Percentiles rank a stretch among this genome's conserved stretches.
Conservation (phyloP, 2,329 filamentous ascomycete genomes). For the Sarocladium strictum region DNA sequence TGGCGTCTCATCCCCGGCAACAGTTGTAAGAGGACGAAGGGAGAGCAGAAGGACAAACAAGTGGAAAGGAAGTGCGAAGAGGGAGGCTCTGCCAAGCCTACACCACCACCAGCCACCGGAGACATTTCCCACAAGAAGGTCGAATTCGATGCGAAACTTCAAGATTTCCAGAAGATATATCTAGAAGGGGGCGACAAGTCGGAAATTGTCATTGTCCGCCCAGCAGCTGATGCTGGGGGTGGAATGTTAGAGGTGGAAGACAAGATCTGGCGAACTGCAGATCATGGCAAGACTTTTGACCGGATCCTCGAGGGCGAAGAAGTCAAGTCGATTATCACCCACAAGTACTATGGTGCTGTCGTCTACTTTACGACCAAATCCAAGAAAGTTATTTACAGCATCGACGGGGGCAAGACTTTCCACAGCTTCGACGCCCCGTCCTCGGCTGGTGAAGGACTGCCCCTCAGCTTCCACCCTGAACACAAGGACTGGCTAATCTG, state of each 20-base stretch:
- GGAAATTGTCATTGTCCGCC: constrained; percentile 62
- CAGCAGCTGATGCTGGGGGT: constrained; percentile 29
- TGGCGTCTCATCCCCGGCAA: constrained; percentile 89
- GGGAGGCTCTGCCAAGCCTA: constrained; percentile 32
- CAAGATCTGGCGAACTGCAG: constrained; percentile 65
- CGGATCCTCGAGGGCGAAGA: constrained; percentile 62
- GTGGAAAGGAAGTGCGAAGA: constrained; percentile 74
- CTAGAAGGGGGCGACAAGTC: constrained; percentile 72
- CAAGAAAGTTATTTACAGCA: constrained; percentile 69
- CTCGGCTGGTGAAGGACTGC: constrained; percentile 34
- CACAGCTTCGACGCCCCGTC: constrained; percentile 67
- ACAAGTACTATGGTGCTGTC: constrained; percentile 75
- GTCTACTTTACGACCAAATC: constrained; percentile 76
- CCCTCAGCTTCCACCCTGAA: constrained; percentile 75
- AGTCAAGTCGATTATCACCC: constrained; percentile 66
- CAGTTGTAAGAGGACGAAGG: constrained; percentile 56
- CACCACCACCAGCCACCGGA: constrained; percentile 53
- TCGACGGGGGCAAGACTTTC: constrained; percentile 70
- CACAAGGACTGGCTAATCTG: constrained; percentile 89
- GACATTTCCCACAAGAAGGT: constrained; percentile 57
- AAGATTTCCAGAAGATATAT: constrained; percentile 57
- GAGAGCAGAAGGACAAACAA: constrained; percentile 62
- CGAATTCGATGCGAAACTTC: constrained; percentile 54
- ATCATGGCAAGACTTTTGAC: constrained; percentile 87
- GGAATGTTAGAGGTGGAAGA: constrained; percentile 34